Percentiles rank a stretch among this genome's conserved stretches.
These are phyloP conservation scores for Nigrospora sphaerica DNA, from an alignment of 2,329 filamentous ascomycete genomes.

Conservation along the genomic window DNA sequence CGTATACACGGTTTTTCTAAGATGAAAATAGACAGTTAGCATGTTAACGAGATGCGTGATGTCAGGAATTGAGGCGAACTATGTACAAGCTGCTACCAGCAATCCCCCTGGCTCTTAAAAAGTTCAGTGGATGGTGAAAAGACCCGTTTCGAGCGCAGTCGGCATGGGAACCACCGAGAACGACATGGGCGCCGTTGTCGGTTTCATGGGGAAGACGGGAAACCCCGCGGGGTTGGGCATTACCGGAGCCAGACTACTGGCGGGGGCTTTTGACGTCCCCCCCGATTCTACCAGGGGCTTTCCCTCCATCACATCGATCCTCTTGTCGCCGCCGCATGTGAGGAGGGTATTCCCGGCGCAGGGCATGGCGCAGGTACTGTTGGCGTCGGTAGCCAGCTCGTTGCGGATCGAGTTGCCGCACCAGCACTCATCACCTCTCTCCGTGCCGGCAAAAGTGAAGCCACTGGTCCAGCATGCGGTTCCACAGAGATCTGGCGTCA, in stretches of 20 bases:
- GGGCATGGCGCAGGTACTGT: background rate
- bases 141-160: too few relatives aligned
- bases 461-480: background rate
- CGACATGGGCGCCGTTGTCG: too few relatives aligned
- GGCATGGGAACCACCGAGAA: too few relatives aligned
- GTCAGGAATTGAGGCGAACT: too few relatives aligned
- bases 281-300: background rate
- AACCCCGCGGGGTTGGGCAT: background rate
- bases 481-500: background rate
- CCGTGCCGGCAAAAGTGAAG: background rate
- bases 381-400: background rate
- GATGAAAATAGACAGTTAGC: too few relatives aligned
- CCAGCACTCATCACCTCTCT: background rate
- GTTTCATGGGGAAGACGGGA: too few relatives aligned
- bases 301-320: background rate
- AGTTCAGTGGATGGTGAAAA: too few relatives aligned
- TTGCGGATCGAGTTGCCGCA: background rate
- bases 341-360: background rate
- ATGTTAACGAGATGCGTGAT: too few relatives aligned
- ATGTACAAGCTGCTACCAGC: too few relatives aligned
- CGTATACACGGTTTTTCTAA: too few relatives aligned
- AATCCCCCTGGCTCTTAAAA: too few relatives aligned
- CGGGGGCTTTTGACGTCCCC: background rate
- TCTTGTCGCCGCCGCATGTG: background rate
- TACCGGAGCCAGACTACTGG: background rate